These are phyloP conservation scores for Furculomyces boomerangus DNA, from an alignment of 371 early-diverging fungal genomes.

Conservation along the genomic window DNA sequence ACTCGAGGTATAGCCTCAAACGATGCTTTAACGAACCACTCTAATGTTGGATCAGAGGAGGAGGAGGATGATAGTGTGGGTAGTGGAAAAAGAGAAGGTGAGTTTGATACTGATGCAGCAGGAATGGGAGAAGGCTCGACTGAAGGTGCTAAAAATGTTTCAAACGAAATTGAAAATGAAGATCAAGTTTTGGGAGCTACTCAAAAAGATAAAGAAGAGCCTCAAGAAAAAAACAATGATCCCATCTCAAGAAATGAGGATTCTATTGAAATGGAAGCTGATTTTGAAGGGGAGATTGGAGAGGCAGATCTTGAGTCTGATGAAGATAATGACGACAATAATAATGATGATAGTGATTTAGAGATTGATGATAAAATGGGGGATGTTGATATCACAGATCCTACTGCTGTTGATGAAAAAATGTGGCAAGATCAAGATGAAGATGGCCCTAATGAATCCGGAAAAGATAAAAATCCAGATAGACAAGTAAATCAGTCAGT, in stretches of 20 bases:
- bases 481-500: conserved; percentile 28
- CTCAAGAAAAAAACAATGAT: conserved; percentile 21
- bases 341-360: conserved; percentile 29
- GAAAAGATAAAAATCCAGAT: conserved; percentile 35
- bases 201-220: conserved; percentile 40
- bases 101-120: conserved; percentile 13
- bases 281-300: conserved; percentile 84
- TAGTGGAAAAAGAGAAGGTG: conserved; percentile 19
- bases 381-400: conserved; percentile 69
- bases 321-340: conserved; percentile 41
- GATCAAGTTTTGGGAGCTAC: conserved; percentile 76
- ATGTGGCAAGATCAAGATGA: conserved; percentile 87
- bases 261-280: conserved; percentile 92
- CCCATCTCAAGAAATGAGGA: conserved; percentile 51
- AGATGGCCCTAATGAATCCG: conserved; percentile 37
- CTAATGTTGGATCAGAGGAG: conserved; percentile 24
- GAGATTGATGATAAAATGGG: conserved; percentile 81
- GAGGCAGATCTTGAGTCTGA: conserved; percentile 53
- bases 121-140: conserved; percentile 96
- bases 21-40: neutral
- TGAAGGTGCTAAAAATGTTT: conserved; percentile 85
- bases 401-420: conserved; percentile 87
- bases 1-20: conserved; percentile 63
- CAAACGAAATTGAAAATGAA: conserved; percentile 90
- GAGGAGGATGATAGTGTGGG: conserved; percentile 34